Evolutionary conservation across 441 rosid species (phyloP), one percentile per base, ranked within the genome.

Genomic region (Francoa sonchifolia): DNA sequence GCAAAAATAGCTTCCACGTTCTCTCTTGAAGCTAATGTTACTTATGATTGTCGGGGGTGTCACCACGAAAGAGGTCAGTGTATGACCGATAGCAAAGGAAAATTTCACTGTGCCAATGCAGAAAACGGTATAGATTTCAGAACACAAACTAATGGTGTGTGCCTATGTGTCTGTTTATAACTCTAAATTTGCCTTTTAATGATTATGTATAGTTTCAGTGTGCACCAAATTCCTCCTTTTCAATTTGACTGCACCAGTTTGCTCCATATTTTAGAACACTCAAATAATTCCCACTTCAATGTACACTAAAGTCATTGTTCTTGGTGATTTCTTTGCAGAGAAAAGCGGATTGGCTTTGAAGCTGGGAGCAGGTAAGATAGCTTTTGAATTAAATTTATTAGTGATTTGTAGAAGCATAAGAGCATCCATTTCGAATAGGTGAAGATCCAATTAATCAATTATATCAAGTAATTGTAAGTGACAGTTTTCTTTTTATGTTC

Each of bases 291-390:
- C n/a, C n/a, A n/a, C n/a, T n/a, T n/a, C n/a, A 9, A 21, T 8
- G 21, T 41, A 25, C 29, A 26, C 26, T 52, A 36, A 57, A 41
- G 3, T 13, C 13, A 5, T 31, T 14, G 1, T 19, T 31, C 11
- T 25, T 31, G 42, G 23, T 44, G 29, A 49, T 35, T 36, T 64
- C 12, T 19, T 7, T 66, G 63, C 67, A 47, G 47, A 8, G 17
- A 1, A 40, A 13, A 6, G 10, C 6, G 34, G 16, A 0, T 14
- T 1, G 48, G 18, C 8, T 31, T 8, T 45, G 39, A 44, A 49
- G 65, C 28, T 76, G 8, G 59, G 55, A 59, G 37, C 69, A 43
- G 88, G 88, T 76, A 62, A 38, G 31, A 40, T 19, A 47, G 27
- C n/a, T 10, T 38, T 47, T 37, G 35, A 18, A 1, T 35, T 13